A percentile compares a stretch with the other conserved stretches of the same genome.
Evolutionary conservation across 441 rosid genomes (phyloP).

Genomic region (Pelargonium fulgidum): DNA sequence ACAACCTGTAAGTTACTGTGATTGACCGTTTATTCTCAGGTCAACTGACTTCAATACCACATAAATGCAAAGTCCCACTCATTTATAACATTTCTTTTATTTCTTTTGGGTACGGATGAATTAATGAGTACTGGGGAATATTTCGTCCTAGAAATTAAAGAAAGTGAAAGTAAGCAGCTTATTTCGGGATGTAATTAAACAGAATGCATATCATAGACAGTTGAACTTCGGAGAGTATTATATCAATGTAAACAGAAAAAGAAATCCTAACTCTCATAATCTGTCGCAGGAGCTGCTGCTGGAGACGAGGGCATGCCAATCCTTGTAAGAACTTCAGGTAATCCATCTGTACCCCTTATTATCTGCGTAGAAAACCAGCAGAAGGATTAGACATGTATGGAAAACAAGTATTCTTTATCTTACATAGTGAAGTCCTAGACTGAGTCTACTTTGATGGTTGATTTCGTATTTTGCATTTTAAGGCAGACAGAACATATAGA

Average conservation of each 20-base stretch:
- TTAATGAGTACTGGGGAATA: too few relatives aligned
- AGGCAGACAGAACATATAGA: neutral
- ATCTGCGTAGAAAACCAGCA: constrained; percentile 42
- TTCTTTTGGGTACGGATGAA: too few relatives aligned
- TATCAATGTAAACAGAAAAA: neutral
- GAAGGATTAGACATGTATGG: neutral
- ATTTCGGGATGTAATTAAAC: neutral
- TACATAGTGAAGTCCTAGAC: neutral
- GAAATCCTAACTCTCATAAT: constrained; percentile 55
- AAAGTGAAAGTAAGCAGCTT: neutral
- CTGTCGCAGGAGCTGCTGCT: constrained; percentile 33
- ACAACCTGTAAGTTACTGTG: neutral
- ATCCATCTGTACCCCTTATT: constrained; percentile 60
- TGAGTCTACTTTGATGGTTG: neutral
- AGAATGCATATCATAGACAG: neutral
- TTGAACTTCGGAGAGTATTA: neutral
- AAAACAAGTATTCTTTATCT: neutral
- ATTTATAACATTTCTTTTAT: too few relatives aligned
- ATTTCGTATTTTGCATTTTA: neutral
- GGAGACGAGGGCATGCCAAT: constrained; percentile 45
- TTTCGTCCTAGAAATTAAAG: neutral
- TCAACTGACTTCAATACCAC: neutral
- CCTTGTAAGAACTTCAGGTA: constrained; percentile 82
- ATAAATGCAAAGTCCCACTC: neutral
- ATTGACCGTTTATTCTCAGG: neutral